phyloP scores from a whole-genome alignment of 176 grass and related monocot species.

The Olyra latifolia region DNA sequence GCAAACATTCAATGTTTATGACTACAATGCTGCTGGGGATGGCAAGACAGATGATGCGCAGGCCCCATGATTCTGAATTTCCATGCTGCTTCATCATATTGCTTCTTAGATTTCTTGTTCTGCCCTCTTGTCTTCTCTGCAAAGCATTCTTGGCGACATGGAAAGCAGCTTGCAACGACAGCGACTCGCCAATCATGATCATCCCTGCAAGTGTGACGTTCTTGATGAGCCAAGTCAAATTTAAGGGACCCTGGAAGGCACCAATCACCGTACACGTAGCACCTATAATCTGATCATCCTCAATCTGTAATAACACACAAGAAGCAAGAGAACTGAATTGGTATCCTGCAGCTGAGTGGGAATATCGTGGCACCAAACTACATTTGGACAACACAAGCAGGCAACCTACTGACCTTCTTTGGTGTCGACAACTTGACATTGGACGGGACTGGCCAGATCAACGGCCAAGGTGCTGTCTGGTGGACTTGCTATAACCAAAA shows the following conservation, averaged over 20 bases:
- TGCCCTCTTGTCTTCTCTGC: background rate
- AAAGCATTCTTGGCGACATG: conserved; percentile 61
- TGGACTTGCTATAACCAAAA: conserved; percentile 50
- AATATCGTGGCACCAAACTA: conserved; percentile 48
- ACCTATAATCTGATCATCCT: background rate
- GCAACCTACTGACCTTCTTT: conserved; percentile 48
- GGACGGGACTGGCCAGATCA: conserved; percentile 52
- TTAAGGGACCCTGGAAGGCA: conserved; percentile 51
- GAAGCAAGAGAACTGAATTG: background rate
- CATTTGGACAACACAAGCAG: conserved; percentile 39
- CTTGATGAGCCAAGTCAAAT: conserved; percentile 32
- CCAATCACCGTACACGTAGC: conserved; percentile 48
- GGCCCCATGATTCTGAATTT: conserved; percentile 17
- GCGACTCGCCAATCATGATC: conserved; percentile 4
- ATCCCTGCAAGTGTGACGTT: conserved; percentile 45
- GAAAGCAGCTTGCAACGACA: conserved; percentile 39
- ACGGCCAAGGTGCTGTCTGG: conserved; percentile 64
- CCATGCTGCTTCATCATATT: no score
- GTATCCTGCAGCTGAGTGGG: conserved; percentile 51
- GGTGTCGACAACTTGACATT: conserved; percentile 35
- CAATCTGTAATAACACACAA: background rate
- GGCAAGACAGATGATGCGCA: conserved; percentile 49
- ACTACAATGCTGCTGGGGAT: conserved; percentile 48
- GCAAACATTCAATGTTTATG: conserved; percentile 28
- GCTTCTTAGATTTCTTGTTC: background rate